Base-by-base conservation (phyloP, 306 rosid genomes). In the Quercus wislizeni region DNA sequence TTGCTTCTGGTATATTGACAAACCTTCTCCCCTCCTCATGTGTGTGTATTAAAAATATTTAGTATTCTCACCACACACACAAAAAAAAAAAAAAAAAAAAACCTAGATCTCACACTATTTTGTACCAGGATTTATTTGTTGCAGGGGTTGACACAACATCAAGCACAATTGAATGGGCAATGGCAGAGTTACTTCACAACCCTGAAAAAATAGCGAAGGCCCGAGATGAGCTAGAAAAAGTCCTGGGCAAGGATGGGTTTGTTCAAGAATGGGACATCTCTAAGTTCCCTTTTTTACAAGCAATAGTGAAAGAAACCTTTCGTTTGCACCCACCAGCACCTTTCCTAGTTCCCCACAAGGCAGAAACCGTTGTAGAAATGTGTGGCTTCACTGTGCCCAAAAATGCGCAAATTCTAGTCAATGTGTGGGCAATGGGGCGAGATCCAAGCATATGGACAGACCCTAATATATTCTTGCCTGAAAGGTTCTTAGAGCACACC, bases 161-260 rank as follows among this genome's bases (percentile, higher is more conserved):
- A 19, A 74, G 59, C 12, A 83, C 80, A 12, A 17, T 83, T 2
- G 84, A 84, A 72, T 84, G 87, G 87, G 76, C 87, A 6, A 84
- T 84, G 82, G 55, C 82, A 5, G 84, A 80, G 9, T 62, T 84
- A 8, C 20, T 85, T 0, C 17, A 12, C 17, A 74, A 71, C 51
- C 75, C 71, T 31, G 5, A 70, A 1, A 72, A 55, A 18, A 49
- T 71, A 25, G 31, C 8, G 10, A 80, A 41, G 69, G 71, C 64
- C 2, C 78, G 27, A 31, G 33, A 71, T 14, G 81, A 81, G 74
- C 31, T 82, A 3, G 5, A 31, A 35, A 4, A 59, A 77, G 61
- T 64, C 35, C 21, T 77, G 0, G 49, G 67, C 30, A 38, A 59
- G 23, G 57, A 17, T 1, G 64, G 13, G 18, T 5, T 73, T 7